A percentile compares a stretch with the other conserved stretches of the same genome.
Evolutionary conservation across 2,329 filamentous ascomycete genomes (phyloP).

Genomic region (Curvularia eragrostidis): DNA sequence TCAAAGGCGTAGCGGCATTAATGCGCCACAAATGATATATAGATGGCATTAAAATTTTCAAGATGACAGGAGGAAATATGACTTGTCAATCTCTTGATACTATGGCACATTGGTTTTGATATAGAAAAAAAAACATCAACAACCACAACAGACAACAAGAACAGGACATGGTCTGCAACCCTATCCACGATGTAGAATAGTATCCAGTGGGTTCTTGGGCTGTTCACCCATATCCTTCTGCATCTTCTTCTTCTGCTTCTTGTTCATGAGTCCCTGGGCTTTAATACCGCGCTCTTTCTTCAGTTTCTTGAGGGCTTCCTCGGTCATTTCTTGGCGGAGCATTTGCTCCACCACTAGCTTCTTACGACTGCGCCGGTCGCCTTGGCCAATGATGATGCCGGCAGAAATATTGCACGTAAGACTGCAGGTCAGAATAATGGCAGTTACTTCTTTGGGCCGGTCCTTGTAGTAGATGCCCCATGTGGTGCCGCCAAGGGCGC

Average conservation of each 20-base stretch:
- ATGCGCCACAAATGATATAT: too few relatives aligned
- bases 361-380: conserved; percentile 78
- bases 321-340: conserved; percentile 76
- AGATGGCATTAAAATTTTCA: too few relatives aligned
- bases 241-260: conserved; percentile 32
- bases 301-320: conserved; percentile 65
- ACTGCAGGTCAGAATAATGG: conserved; percentile 78
- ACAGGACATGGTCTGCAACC: background rate
- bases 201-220: conserved; percentile 37
- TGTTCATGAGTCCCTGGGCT: conserved; percentile 37
- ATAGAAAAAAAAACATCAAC: background rate
- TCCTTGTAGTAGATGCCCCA: conserved; percentile 77
- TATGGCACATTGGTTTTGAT: background rate
- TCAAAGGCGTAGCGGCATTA: too few relatives aligned
- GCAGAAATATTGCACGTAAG: conserved; percentile 79
- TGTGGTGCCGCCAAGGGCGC: conserved; percentile 77
- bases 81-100: background rate
- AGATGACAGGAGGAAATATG: background rate
- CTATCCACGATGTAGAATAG: conserved; percentile 37
- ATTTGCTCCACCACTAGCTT: conserved; percentile 82
- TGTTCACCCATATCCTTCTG: conserved; percentile 29
- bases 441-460: conserved; percentile 77
- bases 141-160: background rate
- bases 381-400: conserved; percentile 76
- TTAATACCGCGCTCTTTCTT: conserved; percentile 53